Evolutionary conservation across 2,329 filamentous ascomycete genomes (phyloP).

Genomic region (Ceratocystis huliohia): DNA sequence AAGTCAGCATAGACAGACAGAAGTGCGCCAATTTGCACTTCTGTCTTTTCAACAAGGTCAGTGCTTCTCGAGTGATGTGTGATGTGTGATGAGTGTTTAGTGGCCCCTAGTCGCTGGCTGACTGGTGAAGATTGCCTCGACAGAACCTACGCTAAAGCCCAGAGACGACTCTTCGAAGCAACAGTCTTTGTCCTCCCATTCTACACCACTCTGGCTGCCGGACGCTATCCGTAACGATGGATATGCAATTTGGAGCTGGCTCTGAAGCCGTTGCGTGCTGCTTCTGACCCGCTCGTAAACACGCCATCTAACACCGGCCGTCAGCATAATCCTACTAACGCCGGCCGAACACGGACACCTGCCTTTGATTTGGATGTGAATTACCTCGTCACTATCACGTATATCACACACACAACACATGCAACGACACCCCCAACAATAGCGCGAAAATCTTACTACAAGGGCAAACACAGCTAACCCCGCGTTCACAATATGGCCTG

Average conservation of each 20-base stretch:
- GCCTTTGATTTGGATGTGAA: neutral
- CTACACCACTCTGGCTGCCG: too few species aligned
- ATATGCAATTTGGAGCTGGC: too few species aligned
- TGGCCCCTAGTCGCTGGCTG: too few species aligned
- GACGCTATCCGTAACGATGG: too few species aligned
- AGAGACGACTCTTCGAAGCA: too few species aligned
- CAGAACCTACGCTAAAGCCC: too few species aligned
- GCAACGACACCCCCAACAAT: neutral
- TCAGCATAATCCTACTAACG: neutral
- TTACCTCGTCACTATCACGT: slow-evolving; percentile 5
- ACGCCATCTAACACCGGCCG: neutral
- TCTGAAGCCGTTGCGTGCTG: too few species aligned
- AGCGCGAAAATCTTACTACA: too few species aligned
- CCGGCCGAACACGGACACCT: neutral
- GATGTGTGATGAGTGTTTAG: neutral
- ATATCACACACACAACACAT: neutral
- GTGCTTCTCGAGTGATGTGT: neutral
- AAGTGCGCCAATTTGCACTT: neutral
- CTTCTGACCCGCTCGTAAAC: too few species aligned
- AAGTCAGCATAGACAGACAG: neutral
- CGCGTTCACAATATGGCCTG: neutral
- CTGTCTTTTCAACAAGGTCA: neutral
- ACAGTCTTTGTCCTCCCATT: too few species aligned
- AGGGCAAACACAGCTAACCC: neutral
- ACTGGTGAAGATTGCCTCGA: too few species aligned